These are phyloP conservation scores for Colletotrichum tanaceti DNA, from an alignment of 2,329 filamentous ascomycete species.

Conservation along the genomic window DNA sequence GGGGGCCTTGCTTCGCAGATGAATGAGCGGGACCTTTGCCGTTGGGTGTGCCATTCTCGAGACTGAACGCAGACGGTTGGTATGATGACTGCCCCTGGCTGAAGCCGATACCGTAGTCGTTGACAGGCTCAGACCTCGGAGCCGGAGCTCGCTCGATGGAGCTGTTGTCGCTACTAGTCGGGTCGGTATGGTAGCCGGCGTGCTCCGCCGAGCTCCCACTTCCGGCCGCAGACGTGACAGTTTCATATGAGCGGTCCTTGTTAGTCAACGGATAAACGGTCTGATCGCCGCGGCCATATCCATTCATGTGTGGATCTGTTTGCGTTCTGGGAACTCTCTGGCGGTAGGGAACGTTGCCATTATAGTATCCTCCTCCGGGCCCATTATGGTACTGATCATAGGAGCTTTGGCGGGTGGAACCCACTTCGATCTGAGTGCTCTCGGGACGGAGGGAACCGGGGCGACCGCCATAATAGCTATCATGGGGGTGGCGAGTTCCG, in stretches of 20 bases:
- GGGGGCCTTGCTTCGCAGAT: conserved; percentile 23
- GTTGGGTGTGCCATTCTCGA: conserved; percentile 43
- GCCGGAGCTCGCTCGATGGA: conserved; percentile 79
- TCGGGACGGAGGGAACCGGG: conserved; percentile 56
- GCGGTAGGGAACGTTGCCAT: conserved; percentile 45
- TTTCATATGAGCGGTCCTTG: conserved; percentile 88
- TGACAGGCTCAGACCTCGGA: conserved; percentile 65
- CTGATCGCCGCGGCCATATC: conserved; percentile 52
- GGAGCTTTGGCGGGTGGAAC: conserved; percentile 54
- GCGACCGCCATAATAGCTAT: conserved; percentile 63
- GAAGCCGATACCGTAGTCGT: conserved; percentile 74
- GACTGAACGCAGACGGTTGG: conserved; percentile 52
- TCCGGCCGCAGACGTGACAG: conserved; percentile 80
- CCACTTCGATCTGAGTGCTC: conserved; percentile 54
- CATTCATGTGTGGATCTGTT: conserved; percentile 59
- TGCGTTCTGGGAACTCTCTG: conserved; percentile 56
- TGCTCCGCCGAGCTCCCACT: conserved; percentile 80
- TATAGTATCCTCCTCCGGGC: conserved; percentile 45
- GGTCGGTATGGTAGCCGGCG: conserved; percentile 85
- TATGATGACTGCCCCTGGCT: conserved; percentile 55
- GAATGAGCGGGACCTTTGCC: conserved; percentile 16
- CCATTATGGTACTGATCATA: conserved; percentile 54
- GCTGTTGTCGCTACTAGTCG: conserved; percentile 89
- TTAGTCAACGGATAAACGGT: conserved; percentile 65
- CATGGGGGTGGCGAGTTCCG: conserved; percentile 61